These are phyloP conservation scores for Ceratobasidium sp. DNA, from an alignment of 1,284 basidiomycete species.

Conservation along the genomic window DNA sequence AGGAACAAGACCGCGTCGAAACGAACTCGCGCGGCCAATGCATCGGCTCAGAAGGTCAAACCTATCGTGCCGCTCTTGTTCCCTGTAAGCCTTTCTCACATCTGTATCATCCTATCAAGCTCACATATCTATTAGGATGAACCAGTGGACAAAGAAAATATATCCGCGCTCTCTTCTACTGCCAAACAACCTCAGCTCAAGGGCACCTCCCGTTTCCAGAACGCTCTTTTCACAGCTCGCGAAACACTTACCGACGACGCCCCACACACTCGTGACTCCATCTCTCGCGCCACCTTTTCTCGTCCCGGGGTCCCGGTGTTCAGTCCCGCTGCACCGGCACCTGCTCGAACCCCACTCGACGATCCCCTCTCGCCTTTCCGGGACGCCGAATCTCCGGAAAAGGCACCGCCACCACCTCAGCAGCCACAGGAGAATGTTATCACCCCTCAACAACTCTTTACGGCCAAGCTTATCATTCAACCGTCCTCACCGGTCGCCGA, in stretches of 20 bases:
- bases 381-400: conserved; percentile 23
- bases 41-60: conserved; percentile 49
- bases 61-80: conserved; percentile 57
- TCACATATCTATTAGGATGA: conserved; percentile 12
- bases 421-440: conserved; percentile 18
- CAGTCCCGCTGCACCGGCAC: conserved; percentile 15
- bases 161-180: conserved; percentile 55
- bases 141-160: conserved; percentile 55
- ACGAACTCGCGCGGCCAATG: conserved; percentile 58
- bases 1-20: conserved; percentile 65
- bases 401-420: background rate
- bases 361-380: conserved; percentile 35
- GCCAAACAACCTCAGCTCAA: conserved; percentile 51
- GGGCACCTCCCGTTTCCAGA: conserved; percentile 33
- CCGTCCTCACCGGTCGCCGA: conserved; percentile 19
- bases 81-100: conserved; percentile 56
- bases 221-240: conserved; percentile 51
- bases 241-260: conserved; percentile 16
- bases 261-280: conserved; percentile 37
- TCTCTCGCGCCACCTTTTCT: conserved; percentile 24
- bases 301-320: conserved; percentile 37
- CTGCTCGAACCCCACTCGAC: conserved; percentile 21
- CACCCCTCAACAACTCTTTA: conserved; percentile 26
- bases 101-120: conserved; percentile 22
- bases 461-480: conserved; percentile 13